phyloP scores from a whole-genome alignment of 1,284 basidiomycete species.

The Hypsizygus ulmarius region DNA sequence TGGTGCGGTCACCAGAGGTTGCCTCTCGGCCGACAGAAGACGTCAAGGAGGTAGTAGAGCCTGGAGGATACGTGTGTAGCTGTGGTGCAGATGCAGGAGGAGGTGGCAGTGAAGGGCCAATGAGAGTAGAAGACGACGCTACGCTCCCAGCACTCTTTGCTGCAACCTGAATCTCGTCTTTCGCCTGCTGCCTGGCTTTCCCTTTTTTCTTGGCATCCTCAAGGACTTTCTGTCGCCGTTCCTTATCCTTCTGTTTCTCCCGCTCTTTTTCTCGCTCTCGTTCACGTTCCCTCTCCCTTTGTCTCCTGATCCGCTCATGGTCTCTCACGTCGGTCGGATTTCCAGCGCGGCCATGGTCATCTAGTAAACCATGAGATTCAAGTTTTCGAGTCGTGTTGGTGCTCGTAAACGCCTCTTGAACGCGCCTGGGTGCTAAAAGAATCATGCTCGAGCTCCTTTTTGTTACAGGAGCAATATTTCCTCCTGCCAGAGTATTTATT shows the following conservation, averaged over 20 bases:
- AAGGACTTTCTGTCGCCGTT: conserved; percentile 19
- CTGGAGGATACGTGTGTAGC: conserved; percentile 18
- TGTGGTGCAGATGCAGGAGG: conserved; percentile 19
- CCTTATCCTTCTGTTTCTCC: conserved; percentile 25
- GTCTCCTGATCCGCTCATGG: conserved; percentile 19
- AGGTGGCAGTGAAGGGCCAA: conserved; percentile 9
- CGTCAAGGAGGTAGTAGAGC: conserved; percentile 11
- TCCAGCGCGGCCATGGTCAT: conserved; percentile 31
- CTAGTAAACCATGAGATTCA: conserved; percentile 63
- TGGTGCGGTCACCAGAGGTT: conserved; percentile 19
- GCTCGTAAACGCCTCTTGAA: conserved; percentile 74
- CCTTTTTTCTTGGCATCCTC: conserved; percentile 14
- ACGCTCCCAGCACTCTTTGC: conserved; percentile 3
- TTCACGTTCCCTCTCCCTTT: conserved; percentile 19
- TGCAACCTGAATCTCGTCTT: conserved; percentile 13
- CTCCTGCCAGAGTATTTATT: conserved; percentile 9
- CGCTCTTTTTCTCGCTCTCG: conserved; percentile 24
- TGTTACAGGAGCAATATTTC: conserved; percentile 17
- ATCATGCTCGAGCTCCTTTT: conserved; percentile 44
- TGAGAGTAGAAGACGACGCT: not conserved
- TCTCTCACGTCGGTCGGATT: conserved; percentile 22
- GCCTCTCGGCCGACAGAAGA: conserved; percentile 18
- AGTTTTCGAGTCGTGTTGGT: conserved; percentile 72
- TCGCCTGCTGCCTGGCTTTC: conserved; percentile 12
- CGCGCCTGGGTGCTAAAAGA: conserved; percentile 64